These are phyloP conservation scores for Phycomyces nitens DNA, from an alignment of 192 early-diverging fungal species.

Conservation along the genomic window DNA sequence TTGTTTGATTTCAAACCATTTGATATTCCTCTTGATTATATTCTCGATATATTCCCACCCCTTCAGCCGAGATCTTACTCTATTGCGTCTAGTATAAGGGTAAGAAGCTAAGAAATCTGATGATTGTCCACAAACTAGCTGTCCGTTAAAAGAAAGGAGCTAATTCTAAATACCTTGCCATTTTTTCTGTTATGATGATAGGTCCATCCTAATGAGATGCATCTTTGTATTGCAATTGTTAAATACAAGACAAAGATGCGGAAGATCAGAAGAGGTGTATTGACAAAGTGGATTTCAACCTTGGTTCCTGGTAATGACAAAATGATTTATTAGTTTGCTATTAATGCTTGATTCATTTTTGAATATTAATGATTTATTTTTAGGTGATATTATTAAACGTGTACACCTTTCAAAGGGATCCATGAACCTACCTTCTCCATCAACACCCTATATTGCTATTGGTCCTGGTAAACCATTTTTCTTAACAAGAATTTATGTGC, in stretches of 20 bases:
- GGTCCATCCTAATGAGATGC: constrained; percentile 47
- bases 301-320: constrained; percentile 38
- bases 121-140: no score
- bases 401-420: constrained; percentile 63
- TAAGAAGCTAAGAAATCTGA: background rate
- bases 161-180: no score
- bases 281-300: constrained; percentile 69
- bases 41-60: constrained; percentile 80
- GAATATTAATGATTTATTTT: background rate
- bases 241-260: constrained; percentile 78
- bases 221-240: constrained; percentile 84
- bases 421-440: constrained; percentile 55
- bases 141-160: no score
- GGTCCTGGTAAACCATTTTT: constrained; percentile 78
- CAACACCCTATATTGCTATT: constrained; percentile 71
- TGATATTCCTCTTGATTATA: constrained; percentile 69
- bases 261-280: constrained; percentile 73
- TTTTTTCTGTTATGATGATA: background rate
- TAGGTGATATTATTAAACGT: constrained; percentile 26
- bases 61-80: constrained; percentile 83
- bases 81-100: constrained; percentile 66
- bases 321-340: constrained; percentile 14
- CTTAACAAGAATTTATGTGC: no score
- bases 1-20: constrained; percentile 80
- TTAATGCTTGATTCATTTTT: no score